Percentiles rank a stretch among this genome's conserved stretches.
Conservation (phyloP, 768 basidiomycete genomes). For the Auricularia sp. region DNA sequence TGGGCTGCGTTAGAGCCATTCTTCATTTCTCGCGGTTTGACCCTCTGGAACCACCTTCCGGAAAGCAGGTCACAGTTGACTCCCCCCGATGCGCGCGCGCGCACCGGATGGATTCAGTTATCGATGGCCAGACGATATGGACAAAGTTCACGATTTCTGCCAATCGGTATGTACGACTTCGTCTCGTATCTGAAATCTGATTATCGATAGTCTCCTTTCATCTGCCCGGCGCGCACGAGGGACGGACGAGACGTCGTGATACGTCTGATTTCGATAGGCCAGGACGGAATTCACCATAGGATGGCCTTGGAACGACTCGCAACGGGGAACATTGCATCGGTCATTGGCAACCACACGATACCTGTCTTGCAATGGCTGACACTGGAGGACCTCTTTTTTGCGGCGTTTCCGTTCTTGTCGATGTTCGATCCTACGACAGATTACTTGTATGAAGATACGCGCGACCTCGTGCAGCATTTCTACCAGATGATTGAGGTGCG, state of each 20-base stretch:
- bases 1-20: too few species aligned
- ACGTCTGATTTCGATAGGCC: neutral
- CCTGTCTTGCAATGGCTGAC: neutral
- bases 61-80: too few species aligned
- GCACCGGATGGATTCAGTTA: too few species aligned
- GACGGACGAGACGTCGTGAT: neutral
- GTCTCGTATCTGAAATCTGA: neutral
- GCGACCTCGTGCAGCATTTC: neutral
- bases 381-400: neutral
- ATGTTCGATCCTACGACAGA: neutral
- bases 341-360: neutral
- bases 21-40: too few species aligned
- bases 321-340: neutral
- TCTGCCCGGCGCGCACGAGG: neutral
- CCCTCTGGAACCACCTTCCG: too few species aligned
- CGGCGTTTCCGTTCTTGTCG: neutral
- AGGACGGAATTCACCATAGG: neutral
- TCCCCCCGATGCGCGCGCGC: too few species aligned
- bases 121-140: too few species aligned
- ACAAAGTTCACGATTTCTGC: too few species aligned
- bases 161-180: too few species aligned
- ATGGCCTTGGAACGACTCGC: neutral
- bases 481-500: neutral
- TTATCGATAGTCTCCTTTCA: neutral
- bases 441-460: neutral